phyloP scores from a whole-genome alignment of 73 alveolate genomes.

The Uronychia setigera region DNA sequence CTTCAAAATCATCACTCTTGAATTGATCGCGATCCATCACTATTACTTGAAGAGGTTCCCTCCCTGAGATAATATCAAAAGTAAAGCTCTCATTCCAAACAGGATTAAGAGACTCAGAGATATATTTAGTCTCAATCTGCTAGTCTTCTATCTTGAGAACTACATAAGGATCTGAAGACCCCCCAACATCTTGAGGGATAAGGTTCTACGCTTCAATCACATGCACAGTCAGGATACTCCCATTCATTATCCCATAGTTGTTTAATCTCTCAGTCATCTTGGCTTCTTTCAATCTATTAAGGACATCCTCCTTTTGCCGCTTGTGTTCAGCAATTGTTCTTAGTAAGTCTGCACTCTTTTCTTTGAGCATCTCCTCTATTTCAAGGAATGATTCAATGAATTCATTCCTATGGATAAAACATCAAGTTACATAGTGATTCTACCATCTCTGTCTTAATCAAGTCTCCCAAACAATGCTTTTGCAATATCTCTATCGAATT shows the following conservation, averaged over 20 bases:
- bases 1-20: constrained; percentile 69
- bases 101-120: constrained; percentile 58
- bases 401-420: constrained; percentile 42
- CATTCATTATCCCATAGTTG: constrained; percentile 58
- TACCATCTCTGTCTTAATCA: constrained; percentile 57
- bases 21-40: constrained; percentile 58
- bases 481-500: constrained; percentile 3
- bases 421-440: constrained; percentile 31
- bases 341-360: constrained; percentile 21
- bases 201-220: constrained; percentile 68
- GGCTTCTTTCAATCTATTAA: constrained; percentile 46
- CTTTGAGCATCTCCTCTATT: constrained; percentile 28
- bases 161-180: constrained; percentile 60
- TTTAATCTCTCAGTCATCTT: constrained; percentile 59
- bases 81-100: constrained; percentile 71
- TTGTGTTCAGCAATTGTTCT: constrained; percentile 19
- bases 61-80: constrained; percentile 54
- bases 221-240: constrained; percentile 48
- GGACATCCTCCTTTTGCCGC: constrained; percentile 23
- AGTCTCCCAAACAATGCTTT: constrained; percentile 19
- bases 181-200: constrained; percentile 43
- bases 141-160: constrained; percentile 52
- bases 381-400: constrained; percentile 38
- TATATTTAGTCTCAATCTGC: constrained; percentile 25
- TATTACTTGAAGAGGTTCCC: constrained; percentile 38